Evolutionary conservation across 2,329 filamentous ascomycete species (phyloP), one percentile per base, ranked within the genome.

Genomic region (Nothopassalora personata): DNA sequence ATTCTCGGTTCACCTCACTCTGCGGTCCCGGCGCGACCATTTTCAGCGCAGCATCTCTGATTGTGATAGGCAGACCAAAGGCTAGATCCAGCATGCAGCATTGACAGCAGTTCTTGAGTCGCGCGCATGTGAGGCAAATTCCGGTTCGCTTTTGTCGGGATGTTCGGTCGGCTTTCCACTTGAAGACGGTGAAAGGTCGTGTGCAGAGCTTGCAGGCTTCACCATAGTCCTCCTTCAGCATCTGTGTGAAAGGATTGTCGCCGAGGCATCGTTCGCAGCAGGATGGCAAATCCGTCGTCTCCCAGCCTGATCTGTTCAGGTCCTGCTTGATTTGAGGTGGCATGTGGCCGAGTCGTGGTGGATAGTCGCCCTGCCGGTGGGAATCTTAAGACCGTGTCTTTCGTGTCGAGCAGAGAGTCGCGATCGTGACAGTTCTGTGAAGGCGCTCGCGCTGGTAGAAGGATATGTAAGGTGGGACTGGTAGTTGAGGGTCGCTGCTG

Each of bases 61-160:
- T 90, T 13, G 92, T 89, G 70, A 99, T 96, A 10, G 94, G 94
- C 30, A 99, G 81, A 27, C 94, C 95, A 71, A 97, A 99, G 11
- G 90, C 93, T 60, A 99, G 79, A 81, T 99, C 94, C 55, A 99
- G 87, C 91, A 97, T 97, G 80, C 94, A 99, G 77, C 88, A 93
- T 79, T 99, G 94, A 72, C 94, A 99, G 79, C 94, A 97, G 79
- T 99, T 99, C 78, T 99, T 99, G 66, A 97, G 82, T 48, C 94
- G 89, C 23, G 94, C 93, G 79, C 94, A 99, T 45, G 94, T 99
- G 27, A 99, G 81, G 75, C 94, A 99, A 70, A 97, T 95, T 69
- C 90, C 96, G 56, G 93, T 97, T 66, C 90, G 87, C 77, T 95
- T 96, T 74, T 93, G 92, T 62, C 92, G 89, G 28, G 91, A 86